Evolutionary conservation across 441 rosid species (phyloP), one percentile per base, ranked within the genome.

Genomic region (Adansonia gregorii): DNA sequence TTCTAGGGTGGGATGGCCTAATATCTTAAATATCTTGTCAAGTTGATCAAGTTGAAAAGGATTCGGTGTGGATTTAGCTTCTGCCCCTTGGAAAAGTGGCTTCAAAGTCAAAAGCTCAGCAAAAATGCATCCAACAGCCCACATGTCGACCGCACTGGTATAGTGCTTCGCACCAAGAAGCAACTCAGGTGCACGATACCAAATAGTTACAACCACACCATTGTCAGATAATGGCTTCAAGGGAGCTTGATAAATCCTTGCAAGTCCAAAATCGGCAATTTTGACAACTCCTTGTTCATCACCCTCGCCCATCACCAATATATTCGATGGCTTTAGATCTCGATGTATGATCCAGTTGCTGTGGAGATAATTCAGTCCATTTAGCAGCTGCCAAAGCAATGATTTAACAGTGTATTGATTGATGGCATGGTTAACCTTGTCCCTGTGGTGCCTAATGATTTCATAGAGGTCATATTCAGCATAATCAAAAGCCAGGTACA

Each of bases 51-150:
- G 73, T 85, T 95, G 99, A 86, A 95, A 95, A 74, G 99, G 97
- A 83, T 88, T 90, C 61, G 89, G 91, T 17, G 82, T 73, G 12
- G 94, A 88, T 79, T 93, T 95, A 24, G 95, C 99, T 82, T 93
- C 97, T 66, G 91, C 89, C 65, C 99, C 99, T 83, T 93, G 98
- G 78, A 95, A 95, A 73, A 95, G 88, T 1, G 99, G 99, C 87
- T 92, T 93, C 81, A 93, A 87, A 67, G 99, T 93, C 83, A 95
- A 86, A 79, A 93, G 90, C 59, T 94, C 99, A 4, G 99, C 99
- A 70, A 95, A 95, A 68, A 95, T 94, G 88, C 99, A 95, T 48
- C 99, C 99, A 45, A 95, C 90, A 2, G 99, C 99, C 98, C 98
- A 95, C 93, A 89, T 93, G 78, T 95, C 99, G 45, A 95, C 97